These are phyloP conservation scores for Spathaspora boniae DNA, from an alignment of 805 yeast species.

Conservation along the genomic window DNA sequence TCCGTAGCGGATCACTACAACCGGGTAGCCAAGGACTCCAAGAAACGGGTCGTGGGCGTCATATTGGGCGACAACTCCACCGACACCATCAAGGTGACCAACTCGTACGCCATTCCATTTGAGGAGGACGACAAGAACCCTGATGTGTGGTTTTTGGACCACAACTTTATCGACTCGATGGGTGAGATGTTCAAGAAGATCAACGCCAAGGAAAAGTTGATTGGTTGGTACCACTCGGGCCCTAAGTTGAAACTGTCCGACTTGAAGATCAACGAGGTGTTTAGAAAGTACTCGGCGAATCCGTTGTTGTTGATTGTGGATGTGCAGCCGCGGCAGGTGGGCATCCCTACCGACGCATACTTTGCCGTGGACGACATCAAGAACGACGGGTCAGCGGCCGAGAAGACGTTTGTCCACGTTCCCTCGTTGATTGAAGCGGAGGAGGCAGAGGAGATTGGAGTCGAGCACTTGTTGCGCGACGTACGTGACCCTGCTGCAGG, in stretches of 20 bases:
- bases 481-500: constrained; percentile 97
- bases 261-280: constrained; percentile 81
- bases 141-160: constrained; percentile 95
- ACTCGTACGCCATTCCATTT: constrained; percentile 95
- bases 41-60: constrained; percentile 90
- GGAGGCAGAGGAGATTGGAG: constrained; percentile 99
- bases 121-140: constrained; percentile 94
- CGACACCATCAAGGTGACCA: constrained; percentile 67
- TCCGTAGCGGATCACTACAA: constrained; percentile 96
- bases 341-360: constrained; percentile 95
- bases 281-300: constrained; percentile 74
- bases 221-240: constrained; percentile 99
- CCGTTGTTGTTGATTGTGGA: constrained; percentile 90
- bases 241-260: constrained; percentile 89
- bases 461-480: constrained; percentile 91
- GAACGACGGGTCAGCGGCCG: constrained; percentile 92
- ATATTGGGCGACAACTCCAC: constrained; percentile 75
- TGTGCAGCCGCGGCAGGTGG: constrained; percentile 79
- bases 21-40: constrained; percentile 66
- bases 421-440: constrained; percentile 95
- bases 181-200: constrained; percentile 96
- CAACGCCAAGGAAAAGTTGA: constrained; percentile 91
- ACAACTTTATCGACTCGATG: constrained; percentile 94
- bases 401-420: constrained; percentile 87
- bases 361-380: constrained; percentile 91